phyloP scores from a whole-genome alignment of 805 yeast genomes.

The Saturnispora mendoncae region DNA sequence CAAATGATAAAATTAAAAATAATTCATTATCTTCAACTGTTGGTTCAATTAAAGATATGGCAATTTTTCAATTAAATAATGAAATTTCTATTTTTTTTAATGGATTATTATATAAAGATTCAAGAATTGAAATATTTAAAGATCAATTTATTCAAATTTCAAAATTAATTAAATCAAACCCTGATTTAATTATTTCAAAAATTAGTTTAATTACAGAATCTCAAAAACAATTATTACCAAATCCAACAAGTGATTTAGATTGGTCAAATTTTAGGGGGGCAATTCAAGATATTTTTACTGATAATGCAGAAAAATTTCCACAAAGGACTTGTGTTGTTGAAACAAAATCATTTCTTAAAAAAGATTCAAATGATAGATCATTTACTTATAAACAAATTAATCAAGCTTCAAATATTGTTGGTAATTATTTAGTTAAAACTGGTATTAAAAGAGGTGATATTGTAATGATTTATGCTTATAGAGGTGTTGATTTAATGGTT shows the following conservation, averaged over 20 bases:
- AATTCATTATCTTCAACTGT: slow-evolving; percentile 38
- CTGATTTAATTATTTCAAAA: slow-evolving; percentile 42
- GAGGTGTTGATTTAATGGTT: slow-evolving; percentile 94
- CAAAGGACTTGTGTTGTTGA: slow-evolving; percentile 88
- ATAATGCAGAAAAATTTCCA: slow-evolving; percentile 77
- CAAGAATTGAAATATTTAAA: slow-evolving; percentile 58
- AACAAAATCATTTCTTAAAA: slow-evolving; percentile 62
- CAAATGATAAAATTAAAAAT: slow-evolving; percentile 18
- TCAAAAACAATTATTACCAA: slow-evolving; percentile 61
- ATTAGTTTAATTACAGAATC: slow-evolving; percentile 61
- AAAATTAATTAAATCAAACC: slow-evolving; percentile 29
- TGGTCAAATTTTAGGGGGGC: slow-evolving; percentile 93
- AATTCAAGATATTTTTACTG: slow-evolving; percentile 89
- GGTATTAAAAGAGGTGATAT: slow-evolving; percentile 90
- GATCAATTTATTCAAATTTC: slow-evolving; percentile 63
- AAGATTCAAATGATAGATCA: slow-evolving; percentile 48
- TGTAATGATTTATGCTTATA: slow-evolving; percentile 94
- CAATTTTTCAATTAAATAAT: slow-evolving; percentile 39
- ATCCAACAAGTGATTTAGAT: slow-evolving; percentile 78
- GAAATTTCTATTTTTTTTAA: slow-evolving; percentile 54
- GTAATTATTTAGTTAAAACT: slow-evolving; percentile 70
- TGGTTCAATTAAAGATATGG: slow-evolving; percentile 58
- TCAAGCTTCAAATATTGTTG: slow-evolving; percentile 87
- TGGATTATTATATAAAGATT: slow-evolving; percentile 59
- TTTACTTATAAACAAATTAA: slow-evolving; percentile 85